Conservation (phyloP, 257 asterid species). For the Coffea canephora region DNA sequence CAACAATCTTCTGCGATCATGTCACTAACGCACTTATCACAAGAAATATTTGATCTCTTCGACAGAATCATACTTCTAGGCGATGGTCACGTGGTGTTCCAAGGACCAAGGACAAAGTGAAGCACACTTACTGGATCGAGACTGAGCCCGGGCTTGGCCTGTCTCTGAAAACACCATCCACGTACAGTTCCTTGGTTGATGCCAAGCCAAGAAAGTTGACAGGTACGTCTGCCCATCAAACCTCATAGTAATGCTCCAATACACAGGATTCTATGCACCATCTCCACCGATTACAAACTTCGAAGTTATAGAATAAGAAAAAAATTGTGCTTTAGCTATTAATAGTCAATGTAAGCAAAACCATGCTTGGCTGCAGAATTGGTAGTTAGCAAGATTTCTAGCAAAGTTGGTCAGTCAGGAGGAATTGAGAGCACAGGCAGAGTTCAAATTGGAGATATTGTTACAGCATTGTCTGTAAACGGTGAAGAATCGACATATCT, state of each 20-base stretch:
- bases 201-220: neutral
- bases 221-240: neutral
- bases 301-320: neutral
- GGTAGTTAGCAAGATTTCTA: constrained; percentile 8
- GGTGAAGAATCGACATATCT: constrained; percentile 12
- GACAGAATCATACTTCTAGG: constrained; percentile 19
- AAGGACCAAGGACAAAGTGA: constrained; percentile 10
- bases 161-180: constrained; percentile 13
- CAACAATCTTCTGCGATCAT: constrained; percentile 19
- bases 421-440: constrained; percentile 16
- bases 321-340: neutral
- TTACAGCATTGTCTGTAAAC: constrained; percentile 13
- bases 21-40: constrained; percentile 15
- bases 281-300: neutral
- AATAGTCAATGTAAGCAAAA: neutral
- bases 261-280: no score
- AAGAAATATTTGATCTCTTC: constrained; percentile 15
- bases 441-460: constrained; percentile 15
- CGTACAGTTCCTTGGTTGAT: neutral
- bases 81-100: constrained; percentile 10
- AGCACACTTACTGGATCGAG: constrained; percentile 17
- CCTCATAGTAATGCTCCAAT: neutral
- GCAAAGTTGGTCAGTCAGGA: constrained; percentile 13
- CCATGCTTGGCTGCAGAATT: constrained; percentile 16
- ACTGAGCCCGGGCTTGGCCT: constrained; percentile 20